Evolutionary conservation across 1,139 yeast species (phyloP).

Genomic region (Pneumocystis sp.): DNA sequence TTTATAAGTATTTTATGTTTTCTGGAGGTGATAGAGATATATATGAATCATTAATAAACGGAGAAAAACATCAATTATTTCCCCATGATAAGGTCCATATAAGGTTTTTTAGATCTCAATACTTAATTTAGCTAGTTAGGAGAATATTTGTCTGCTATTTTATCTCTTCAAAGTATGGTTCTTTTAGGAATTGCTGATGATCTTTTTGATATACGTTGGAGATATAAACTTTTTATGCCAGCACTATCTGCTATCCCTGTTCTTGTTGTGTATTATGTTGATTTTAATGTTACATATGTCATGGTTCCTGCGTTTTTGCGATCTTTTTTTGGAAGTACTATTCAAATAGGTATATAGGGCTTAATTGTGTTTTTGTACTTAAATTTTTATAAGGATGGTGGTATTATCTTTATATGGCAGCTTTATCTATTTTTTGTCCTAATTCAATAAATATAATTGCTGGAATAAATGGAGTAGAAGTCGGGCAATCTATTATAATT

Average conservation of each 20-base stretch:
- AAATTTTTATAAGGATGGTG: slow-evolving; percentile 38
- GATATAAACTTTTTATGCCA: slow-evolving; percentile 90
- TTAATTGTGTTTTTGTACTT: slow-evolving; percentile 35
- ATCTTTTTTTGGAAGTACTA: slow-evolving; percentile 17
- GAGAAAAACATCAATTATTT: background rate
- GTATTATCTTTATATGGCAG: slow-evolving; percentile 79
- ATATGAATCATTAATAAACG: background rate
- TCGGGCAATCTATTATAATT: slow-evolving; percentile 77
- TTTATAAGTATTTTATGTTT: slow-evolving; percentile 57
- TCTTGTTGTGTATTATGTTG: slow-evolving; percentile 79
- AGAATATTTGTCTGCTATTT: slow-evolving; percentile 68
- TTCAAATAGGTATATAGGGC: slow-evolving; percentile 15
- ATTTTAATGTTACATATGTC: slow-evolving; percentile 85
- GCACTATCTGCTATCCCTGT: slow-evolving; percentile 89
- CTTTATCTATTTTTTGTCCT: slow-evolving; percentile 85
- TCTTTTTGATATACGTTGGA: slow-evolving; percentile 87
- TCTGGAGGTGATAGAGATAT: slow-evolving; percentile 34
- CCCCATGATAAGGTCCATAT: slow-evolving; percentile 2
- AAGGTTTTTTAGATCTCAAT: background rate
- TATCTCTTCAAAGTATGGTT: slow-evolving; percentile 72
- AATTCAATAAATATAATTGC: slow-evolving; percentile 94
- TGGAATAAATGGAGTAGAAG: slow-evolving; percentile 91
- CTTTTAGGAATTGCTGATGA: slow-evolving; percentile 87
- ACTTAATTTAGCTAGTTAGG: slow-evolving; percentile 29
- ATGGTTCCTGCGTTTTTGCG: slow-evolving; percentile 62